A percentile compares a stretch with the other conserved stretches of the same genome.
These are phyloP conservation scores for Byssochlamys sp. DNA, from an alignment of 2,329 filamentous ascomycete species.

Conservation along the genomic window DNA sequence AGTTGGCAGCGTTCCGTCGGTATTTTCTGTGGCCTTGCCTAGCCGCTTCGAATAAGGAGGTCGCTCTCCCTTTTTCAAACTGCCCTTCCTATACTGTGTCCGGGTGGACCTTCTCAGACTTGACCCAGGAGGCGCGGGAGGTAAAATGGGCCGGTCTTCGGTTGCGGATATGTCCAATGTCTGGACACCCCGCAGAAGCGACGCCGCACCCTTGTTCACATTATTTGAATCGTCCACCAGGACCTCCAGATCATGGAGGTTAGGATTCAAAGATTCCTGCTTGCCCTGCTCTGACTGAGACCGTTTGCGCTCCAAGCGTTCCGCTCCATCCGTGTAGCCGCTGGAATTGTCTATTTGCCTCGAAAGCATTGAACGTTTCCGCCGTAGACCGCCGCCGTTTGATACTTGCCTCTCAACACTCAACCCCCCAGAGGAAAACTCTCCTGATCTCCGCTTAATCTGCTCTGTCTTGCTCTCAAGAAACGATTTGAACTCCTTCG, in stretches of 20 bases:
- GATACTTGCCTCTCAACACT: constrained; percentile 46
- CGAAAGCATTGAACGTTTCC: constrained; percentile 94
- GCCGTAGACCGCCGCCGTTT: constrained; percentile 51
- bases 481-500: constrained; percentile 93
- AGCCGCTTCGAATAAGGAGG: constrained; percentile 65
- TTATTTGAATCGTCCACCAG: constrained; percentile 70
- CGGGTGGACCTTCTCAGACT: constrained; percentile 80
- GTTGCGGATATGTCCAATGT: constrained; percentile 34
- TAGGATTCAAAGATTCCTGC: constrained; percentile 51
- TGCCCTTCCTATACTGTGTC: constrained; percentile 84
- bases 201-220: constrained; percentile 59
- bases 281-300: constrained; percentile 48
- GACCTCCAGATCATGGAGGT: constrained; percentile 61
- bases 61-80: constrained; percentile 68
- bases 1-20: constrained; percentile 40
- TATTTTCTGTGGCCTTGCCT: constrained; percentile 53
- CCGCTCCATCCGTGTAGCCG: constrained; percentile 74
- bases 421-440: constrained; percentile 51
- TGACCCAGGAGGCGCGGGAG: constrained; percentile 61
- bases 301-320: constrained; percentile 63
- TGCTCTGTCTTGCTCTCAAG: constrained; percentile 85
- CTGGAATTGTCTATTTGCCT: constrained; percentile 72
- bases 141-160: constrained; percentile 79
- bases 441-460: constrained; percentile 74
- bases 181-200: constrained; percentile 33